Percentiles rank a stretch among this genome's conserved stretches.
These are phyloP conservation scores for Euphrasia arctica DNA, from an alignment of 305 asterid genomes.

Conservation along the genomic window DNA sequence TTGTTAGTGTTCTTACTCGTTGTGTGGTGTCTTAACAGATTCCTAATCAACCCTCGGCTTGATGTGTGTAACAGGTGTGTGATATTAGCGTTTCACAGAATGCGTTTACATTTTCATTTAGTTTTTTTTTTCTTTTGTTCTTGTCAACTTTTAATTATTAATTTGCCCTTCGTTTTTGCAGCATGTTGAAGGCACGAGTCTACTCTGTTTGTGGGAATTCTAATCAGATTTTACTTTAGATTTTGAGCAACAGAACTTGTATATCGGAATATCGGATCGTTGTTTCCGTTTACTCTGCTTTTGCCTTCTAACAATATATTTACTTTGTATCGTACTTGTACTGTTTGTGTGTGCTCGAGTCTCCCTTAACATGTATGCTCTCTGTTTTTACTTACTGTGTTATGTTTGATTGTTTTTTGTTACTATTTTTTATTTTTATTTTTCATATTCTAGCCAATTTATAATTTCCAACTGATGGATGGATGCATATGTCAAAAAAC, in stretches of 20 bases:
- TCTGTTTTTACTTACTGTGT: too few species aligned
- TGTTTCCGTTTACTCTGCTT: constrained; percentile 19
- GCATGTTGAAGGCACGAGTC: constrained; percentile 27
- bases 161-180: constrained; percentile 23
- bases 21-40: constrained; percentile 31
- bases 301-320: constrained; percentile 26
- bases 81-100: neutral
- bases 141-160: constrained; percentile 23
- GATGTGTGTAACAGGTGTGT: constrained; percentile 33
- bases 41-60: constrained; percentile 25
- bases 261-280: neutral
- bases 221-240: constrained; percentile 23
- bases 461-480: too few species aligned
- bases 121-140: constrained; percentile 9
- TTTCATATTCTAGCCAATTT: too few species aligned
- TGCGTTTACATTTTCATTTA: neutral
- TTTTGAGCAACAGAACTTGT: constrained; percentile 30
- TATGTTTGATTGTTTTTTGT: too few species aligned
- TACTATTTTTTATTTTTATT: too few species aligned
- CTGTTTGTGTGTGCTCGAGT: constrained; percentile 20
- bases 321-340: constrained; percentile 10
- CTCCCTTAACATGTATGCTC: neutral
- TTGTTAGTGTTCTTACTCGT: constrained; percentile 8
- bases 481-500: neutral
- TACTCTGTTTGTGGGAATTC: constrained; percentile 15